Evolutionary conservation across 1,284 basidiomycete species (phyloP), one percentile per base, ranked within the genome.

Genomic region (Sanguinoderma infundibulare): DNA sequence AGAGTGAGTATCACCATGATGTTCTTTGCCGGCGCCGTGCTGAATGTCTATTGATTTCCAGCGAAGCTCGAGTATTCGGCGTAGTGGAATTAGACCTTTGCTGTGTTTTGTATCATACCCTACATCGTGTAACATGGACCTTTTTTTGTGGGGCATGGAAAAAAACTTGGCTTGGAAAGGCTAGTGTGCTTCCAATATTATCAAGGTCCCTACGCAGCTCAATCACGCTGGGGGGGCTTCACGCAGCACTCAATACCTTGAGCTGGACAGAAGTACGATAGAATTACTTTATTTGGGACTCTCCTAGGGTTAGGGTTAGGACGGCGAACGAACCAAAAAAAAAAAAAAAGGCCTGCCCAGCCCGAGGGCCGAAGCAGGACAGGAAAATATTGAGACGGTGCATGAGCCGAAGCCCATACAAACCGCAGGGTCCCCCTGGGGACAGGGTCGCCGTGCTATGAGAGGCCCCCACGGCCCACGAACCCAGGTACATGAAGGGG

Each of bases 371-470:
- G 72, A 77, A 81, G 78, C 78, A 77, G 81, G 79, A 84, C 84
- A 77, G 85, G 84, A 78, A 87, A 87, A 87, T 87, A 87, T 87
- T 87, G 68, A 77, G 85, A 87, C 83, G 79, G 79, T 86, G 83
- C 84, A 86, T 83, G 80, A 81, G 77, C 83, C 84, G 77, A 82
- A 84, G 81, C 82, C 74, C 83, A 84, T 83, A 85, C 85, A 86
- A 86, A 75, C 82, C 80, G 73, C 76, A 74, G 75, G 74, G 64
- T 54, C 69, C 72, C 73, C 69, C 71, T 75, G 75, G 51, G 85
- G 84, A 86, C 84, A 86, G 70, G 84, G 85, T 87, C 85, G 85
- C 85, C 85, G 85, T 87, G 85, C 85, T 85, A 87, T 86, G 84
- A 79, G 79, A 80, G 74, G 69, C 68, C 76, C 79, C 76, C 60